A percentile compares a stretch with the other conserved stretches of the same genome.
Conservation (phyloP, 2,329 filamentous ascomycete genomes). For the Aspergillus jensenii region DNA sequence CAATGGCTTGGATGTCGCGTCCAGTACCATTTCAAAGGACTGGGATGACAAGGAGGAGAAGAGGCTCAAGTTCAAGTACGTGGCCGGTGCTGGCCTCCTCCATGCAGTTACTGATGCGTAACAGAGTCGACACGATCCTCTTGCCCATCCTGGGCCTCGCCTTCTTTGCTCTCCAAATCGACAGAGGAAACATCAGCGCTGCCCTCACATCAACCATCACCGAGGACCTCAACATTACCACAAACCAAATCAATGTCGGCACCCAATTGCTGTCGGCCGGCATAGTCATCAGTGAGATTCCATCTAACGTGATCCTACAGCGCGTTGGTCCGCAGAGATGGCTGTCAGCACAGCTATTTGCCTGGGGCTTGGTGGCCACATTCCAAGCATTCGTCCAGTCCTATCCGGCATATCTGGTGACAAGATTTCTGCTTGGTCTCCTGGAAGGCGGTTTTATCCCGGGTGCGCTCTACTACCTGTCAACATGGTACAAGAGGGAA, state of each 20-base stretch:
- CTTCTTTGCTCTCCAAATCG: slow-evolving; percentile 57
- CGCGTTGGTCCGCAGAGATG: slow-evolving; percentile 55
- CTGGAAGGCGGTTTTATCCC: slow-evolving; percentile 59
- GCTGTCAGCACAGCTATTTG: slow-evolving; percentile 55
- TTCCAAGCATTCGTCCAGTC: slow-evolving; percentile 55
- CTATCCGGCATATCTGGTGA: slow-evolving; percentile 50
- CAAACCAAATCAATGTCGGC: slow-evolving; percentile 57
- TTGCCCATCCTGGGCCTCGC: slow-evolving; percentile 31
- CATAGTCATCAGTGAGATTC: slow-evolving; percentile 51
- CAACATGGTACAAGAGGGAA: slow-evolving; percentile 55
- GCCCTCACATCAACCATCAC: slow-evolving; percentile 56
- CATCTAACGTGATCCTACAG: slow-evolving; percentile 54
- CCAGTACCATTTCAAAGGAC: slow-evolving; percentile 22
- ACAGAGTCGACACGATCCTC: slow-evolving; percentile 31
- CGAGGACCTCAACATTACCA: slow-evolving; percentile 50
- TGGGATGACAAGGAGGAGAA: slow-evolving; percentile 28
- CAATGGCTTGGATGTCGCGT: slow-evolving; percentile 13
- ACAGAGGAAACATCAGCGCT: slow-evolving; percentile 47
- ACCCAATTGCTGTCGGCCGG: slow-evolving; percentile 53
- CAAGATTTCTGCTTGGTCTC: slow-evolving; percentile 54
- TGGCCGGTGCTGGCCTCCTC: not conserved
- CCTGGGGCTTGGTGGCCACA: slow-evolving; percentile 55
- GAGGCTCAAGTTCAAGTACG: slow-evolving; percentile 26
- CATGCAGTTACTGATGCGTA: not conserved
- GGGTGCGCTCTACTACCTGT: slow-evolving; percentile 47